These are phyloP conservation scores for Rhodotorula sphaerocarpa DNA, from an alignment of 768 basidiomycete species.

Conservation along the genomic window DNA sequence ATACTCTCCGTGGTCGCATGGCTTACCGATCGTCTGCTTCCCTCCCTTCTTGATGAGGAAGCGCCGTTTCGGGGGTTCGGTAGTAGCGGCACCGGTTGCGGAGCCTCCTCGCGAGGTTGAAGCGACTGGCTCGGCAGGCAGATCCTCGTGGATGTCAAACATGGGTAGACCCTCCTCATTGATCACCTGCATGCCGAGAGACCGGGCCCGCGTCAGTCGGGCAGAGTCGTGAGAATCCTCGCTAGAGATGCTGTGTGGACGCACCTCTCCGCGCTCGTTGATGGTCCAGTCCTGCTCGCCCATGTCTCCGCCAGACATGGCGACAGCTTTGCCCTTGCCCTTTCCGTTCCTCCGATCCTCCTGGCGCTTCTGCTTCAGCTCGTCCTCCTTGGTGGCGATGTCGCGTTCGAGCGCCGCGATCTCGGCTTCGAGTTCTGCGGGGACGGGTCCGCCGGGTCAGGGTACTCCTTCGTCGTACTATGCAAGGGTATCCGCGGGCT, in stretches of 20 bases:
- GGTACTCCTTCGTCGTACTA: too few species aligned
- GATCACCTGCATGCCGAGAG: slow-evolving; percentile 11
- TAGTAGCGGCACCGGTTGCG: neutral
- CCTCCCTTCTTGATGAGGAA: slow-evolving; percentile 34
- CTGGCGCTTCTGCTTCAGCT: neutral
- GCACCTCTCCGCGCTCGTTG: slow-evolving; percentile 33
- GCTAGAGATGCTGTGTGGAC: neutral
- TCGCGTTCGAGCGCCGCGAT: neutral
- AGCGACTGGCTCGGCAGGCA: slow-evolving; percentile 1
- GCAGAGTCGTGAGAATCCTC: too few species aligned
- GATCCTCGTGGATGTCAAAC: slow-evolving; percentile 34
- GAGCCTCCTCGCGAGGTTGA: neutral
- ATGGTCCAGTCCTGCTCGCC: slow-evolving; percentile 31
- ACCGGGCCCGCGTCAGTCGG: accelerated
- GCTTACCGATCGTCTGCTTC: slow-evolving; percentile 27
- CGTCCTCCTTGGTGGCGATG: slow-evolving; percentile 1
- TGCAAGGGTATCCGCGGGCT: too few species aligned
- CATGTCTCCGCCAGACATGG: neutral
- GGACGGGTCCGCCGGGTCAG: neutral
- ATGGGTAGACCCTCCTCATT: slow-evolving; percentile 34
- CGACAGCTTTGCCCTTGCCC: neutral
- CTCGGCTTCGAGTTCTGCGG: neutral
- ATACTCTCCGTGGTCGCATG: too few species aligned
- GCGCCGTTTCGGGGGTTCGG: slow-evolving; percentile 7
- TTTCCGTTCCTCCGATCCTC: too few species aligned